phyloP scores from a whole-genome alignment of 306 rosid genomes.

The Alnus rubra region DNA sequence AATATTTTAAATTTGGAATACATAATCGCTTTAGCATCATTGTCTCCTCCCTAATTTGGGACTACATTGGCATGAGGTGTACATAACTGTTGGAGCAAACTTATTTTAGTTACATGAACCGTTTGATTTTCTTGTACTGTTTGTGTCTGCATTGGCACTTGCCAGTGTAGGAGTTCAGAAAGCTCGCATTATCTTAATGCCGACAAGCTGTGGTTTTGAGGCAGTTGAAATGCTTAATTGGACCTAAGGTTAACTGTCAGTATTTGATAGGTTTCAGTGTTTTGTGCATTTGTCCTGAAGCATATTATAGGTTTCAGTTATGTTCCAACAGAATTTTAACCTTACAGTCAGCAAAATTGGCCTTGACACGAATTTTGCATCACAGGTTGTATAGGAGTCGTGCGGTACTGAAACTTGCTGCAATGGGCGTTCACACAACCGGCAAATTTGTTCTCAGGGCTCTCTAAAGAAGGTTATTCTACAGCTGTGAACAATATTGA shows the following conservation, averaged over 20 bases:
- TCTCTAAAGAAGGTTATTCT: conserved; percentile 42
- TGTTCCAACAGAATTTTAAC: no score
- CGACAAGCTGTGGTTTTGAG: neutral
- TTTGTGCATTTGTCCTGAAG: neutral
- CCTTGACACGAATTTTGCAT: conserved; percentile 1
- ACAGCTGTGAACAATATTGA: neutral
- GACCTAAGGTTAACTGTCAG: neutral
- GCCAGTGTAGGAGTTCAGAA: neutral
- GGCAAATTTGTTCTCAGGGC: conserved; percentile 67
- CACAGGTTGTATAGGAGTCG: conserved; percentile 77
- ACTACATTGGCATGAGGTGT: no score
- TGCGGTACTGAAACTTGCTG: conserved; percentile 63
- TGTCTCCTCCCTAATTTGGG: neutral
- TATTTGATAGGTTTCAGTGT: neutral
- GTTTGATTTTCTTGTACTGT: neutral
- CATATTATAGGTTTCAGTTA: no score
- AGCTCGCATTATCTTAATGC: neutral
- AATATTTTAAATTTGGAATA: neutral
- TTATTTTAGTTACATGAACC: neutral
- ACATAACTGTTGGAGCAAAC: neutral
- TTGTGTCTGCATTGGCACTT: neutral
- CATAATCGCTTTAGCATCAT: neutral
- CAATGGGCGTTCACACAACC: conserved; percentile 61
- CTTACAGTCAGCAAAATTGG: neutral
- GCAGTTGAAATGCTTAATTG: neutral